These are phyloP conservation scores for Phoma sp. DNA, from an alignment of 2,329 filamentous ascomycete species.

Conservation along the genomic window DNA sequence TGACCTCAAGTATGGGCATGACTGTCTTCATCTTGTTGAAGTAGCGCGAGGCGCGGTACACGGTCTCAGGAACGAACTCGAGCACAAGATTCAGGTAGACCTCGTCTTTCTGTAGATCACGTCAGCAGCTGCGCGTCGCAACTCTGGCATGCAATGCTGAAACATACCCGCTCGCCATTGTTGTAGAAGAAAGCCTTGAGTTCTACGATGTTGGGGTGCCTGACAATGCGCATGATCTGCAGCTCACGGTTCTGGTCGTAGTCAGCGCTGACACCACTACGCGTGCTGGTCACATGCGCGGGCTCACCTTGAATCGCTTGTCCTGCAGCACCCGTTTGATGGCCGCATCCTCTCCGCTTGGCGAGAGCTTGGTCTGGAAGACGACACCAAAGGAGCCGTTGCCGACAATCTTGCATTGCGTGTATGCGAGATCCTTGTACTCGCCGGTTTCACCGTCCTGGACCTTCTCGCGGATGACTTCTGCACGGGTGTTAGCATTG, in stretches of 20 bases:
- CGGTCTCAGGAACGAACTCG: constrained; percentile 97
- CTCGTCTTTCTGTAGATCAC: constrained; percentile 73
- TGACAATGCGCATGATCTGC: constrained; percentile 99
- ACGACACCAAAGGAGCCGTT: constrained; percentile 99
- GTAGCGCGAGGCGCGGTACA: constrained; percentile 96
- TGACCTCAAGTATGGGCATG: constrained; percentile 98
- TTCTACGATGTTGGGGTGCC: constrained; percentile 98
- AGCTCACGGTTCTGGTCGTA: constrained; percentile 86
- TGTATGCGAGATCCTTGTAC: constrained; percentile 96
- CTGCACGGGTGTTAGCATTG: constrained; percentile 61
- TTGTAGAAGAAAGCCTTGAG: constrained; percentile 99
- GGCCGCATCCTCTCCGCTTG: constrained; percentile 96
- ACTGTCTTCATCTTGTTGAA: constrained; percentile 99
- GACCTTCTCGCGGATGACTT: constrained; percentile 98
- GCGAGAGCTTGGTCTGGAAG: constrained; percentile 97
- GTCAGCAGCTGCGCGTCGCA: constrained; percentile 40
- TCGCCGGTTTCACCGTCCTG: constrained; percentile 98
- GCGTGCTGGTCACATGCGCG: constrained; percentile 24
- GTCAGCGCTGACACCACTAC: constrained; percentile 35
- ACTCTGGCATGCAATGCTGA: constrained; percentile 16
- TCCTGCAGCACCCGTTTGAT: constrained; percentile 99
- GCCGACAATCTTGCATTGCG: constrained; percentile 98
- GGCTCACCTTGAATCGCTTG: constrained; percentile 95
- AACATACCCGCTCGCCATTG: constrained; percentile 90
- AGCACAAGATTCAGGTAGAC: constrained; percentile 98